Base-by-base conservation (phyloP, 805 yeast genomes). In the Ogataea ramenticola region DNA sequence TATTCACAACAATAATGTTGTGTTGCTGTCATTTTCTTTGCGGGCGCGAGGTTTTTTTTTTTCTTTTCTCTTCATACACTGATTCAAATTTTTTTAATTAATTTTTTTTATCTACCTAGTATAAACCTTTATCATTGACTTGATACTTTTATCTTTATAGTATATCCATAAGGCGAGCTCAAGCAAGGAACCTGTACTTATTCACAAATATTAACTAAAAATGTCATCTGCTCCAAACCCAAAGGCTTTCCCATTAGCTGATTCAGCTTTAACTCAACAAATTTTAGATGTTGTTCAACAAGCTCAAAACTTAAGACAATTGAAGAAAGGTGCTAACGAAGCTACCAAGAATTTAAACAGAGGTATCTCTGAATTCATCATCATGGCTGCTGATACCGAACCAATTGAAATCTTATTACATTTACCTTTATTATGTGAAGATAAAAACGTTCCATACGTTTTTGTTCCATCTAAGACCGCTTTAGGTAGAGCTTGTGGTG, bases 401-500 rank as follows among this genome's bases (percentile, higher is more conserved):
- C 99, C 99, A 61, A 90, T 93, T 65, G 99, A 93, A 76, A 91
- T 93, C 70, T 82, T 93, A 64, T 80, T 93, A 71, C 99, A 93
- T 68, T 79, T 93, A 68, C 99, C 99, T 42, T 79, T 93, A 61
- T 77, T 93, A 61, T 93, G 99, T 72, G 99, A 93, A 75, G 99
- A 93, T 74, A 93, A 93, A 80, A 93, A 93, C 77, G 99, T 93
- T 56, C 97, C 99, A 52, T 93, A 93, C 77, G 98, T 93, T 53
- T 93, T 93, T 57, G 98, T 93, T 55, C 97, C 99, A 56, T 89
- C 97, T 58, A 91, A 93, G 79, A 82, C 93, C 64, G 99, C 99
- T 52, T 78, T 93, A 61, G 99, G 99, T 70, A 87, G 99, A 77
- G 98, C 99, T 61, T 93, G 99, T 76, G 99, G 99, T 75, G 99